Conservation (phyloP, 2,329 filamentous ascomycete genomes). For the Salinomyces thailandicus region DNA sequence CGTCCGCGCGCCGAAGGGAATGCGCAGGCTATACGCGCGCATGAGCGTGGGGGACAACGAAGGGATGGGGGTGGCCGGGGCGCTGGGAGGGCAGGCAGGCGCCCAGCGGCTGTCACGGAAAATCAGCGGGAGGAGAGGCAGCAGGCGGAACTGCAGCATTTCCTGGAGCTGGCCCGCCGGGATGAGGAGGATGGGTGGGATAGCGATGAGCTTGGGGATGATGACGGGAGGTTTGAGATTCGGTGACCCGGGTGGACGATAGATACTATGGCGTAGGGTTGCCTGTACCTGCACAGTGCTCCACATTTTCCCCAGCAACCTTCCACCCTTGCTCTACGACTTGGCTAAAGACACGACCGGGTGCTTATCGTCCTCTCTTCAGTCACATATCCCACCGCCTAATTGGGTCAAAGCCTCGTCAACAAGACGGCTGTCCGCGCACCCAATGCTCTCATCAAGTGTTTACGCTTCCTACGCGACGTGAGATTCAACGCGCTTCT, state of each 20-base stretch:
- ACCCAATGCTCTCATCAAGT: too few species aligned
- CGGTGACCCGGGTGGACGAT: slow-evolving; percentile 5
- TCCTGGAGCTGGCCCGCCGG: slow-evolving; percentile 41
- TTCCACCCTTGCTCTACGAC: too few species aligned
- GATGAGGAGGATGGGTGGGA: slow-evolving; percentile 51
- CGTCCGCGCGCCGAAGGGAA: slow-evolving; percentile 9
- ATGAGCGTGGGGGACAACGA: slow-evolving; percentile 9
- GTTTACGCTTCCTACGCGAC: too few species aligned
- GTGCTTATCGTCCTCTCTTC: too few species aligned
- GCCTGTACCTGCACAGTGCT: too few species aligned
- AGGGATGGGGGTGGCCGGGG: slow-evolving; percentile 3
- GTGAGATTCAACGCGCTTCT: too few species aligned
- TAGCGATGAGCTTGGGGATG: slow-evolving; percentile 44
- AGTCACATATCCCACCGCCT: too few species aligned
- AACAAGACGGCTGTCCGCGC: too few species aligned
- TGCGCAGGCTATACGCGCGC: slow-evolving; percentile 8
- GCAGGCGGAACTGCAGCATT: slow-evolving; percentile 37
- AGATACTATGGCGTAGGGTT: too few species aligned
- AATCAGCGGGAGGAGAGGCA: slow-evolving; percentile 15
- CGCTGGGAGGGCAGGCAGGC: background rate
- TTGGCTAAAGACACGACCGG: too few species aligned
- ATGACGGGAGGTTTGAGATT: slow-evolving; percentile 21
- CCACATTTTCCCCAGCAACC: too few species aligned
- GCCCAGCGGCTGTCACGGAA: slow-evolving; percentile 2
- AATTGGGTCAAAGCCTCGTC: too few species aligned